Conservation (phyloP, 208 protist species). For the Leishmania turanica region DNA sequence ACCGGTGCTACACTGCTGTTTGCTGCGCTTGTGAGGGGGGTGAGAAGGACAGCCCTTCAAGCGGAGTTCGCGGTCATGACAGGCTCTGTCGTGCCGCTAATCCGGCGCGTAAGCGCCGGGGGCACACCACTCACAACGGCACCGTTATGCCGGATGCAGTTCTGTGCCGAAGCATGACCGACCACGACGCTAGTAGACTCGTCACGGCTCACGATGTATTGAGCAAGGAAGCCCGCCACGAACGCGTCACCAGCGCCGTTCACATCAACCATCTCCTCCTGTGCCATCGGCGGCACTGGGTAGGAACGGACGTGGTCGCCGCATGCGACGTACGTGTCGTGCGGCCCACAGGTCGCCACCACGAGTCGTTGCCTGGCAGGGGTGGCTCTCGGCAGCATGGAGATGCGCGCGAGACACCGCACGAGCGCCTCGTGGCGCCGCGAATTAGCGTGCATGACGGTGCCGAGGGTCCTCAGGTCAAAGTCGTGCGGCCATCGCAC, state of each 20-base stretch:
- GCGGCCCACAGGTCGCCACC: conserved; percentile 92
- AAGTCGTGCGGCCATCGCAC: conserved; percentile 64
- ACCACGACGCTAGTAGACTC: conserved; percentile 57
- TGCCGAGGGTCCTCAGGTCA: conserved; percentile 18
- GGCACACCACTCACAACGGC: conserved; percentile 70
- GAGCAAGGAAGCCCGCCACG: conserved; percentile 96
- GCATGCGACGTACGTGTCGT: conserved; percentile 84
- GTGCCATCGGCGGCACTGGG: conserved; percentile 51
- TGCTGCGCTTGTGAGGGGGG: not conserved
- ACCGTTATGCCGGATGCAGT: conserved; percentile 92
- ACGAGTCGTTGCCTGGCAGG: conserved; percentile 66
- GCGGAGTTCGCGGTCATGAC: not conserved
- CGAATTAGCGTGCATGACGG: conserved; percentile 8
- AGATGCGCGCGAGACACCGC: conserved; percentile 57
- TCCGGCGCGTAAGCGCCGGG: conserved; percentile 27
- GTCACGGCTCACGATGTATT: conserved; percentile 50
- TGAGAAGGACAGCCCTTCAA: not conserved
- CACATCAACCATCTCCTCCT: conserved; percentile 94
- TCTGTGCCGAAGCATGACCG: conserved; percentile 74
- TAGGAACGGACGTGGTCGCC: conserved; percentile 42
- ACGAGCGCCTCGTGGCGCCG: conserved; percentile 25
- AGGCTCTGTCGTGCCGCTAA: not conserved
- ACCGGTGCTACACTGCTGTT: not conserved
- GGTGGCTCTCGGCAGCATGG: conserved; percentile 66
- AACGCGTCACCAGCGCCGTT: conserved; percentile 98